phyloP scores from a whole-genome alignment of 78 protist genomes.

The Dictyostelium firmibasis region DNA sequence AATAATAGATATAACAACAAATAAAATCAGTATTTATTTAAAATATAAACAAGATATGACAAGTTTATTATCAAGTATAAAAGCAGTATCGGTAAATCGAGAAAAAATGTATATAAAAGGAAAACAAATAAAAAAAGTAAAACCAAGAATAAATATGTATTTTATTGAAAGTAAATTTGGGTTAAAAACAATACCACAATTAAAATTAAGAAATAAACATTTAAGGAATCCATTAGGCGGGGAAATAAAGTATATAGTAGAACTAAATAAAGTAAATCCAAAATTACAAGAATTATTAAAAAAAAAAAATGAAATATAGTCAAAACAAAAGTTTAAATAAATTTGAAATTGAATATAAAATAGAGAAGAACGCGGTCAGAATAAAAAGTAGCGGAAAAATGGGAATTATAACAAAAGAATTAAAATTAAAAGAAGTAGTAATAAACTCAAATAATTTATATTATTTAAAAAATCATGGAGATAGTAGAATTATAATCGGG shows the following conservation, averaged over 20 bases:
- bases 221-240: neutral
- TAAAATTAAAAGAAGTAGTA: neutral
- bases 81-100: neutral
- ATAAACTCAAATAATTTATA: neutral
- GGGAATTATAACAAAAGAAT: neutral
- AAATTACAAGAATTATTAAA: neutral
- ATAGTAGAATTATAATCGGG: neutral
- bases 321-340: neutral
- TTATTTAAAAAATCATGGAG: slow-evolving; percentile 3
- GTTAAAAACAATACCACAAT: neutral
- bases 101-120: neutral
- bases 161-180: neutral
- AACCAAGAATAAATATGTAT: neutral
- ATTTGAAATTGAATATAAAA: neutral
- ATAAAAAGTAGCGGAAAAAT: neutral
- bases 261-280: neutral
- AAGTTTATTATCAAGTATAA: neutral
- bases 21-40: neutral
- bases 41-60: neutral
- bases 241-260: neutral
- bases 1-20: neutral
- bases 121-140: neutral
- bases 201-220: neutral
- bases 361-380: neutral
- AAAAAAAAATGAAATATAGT: slow-evolving; percentile 3